phyloP scores from a whole-genome alignment of 2,329 filamentous ascomycete species.

The Diaporthe eres region DNA sequence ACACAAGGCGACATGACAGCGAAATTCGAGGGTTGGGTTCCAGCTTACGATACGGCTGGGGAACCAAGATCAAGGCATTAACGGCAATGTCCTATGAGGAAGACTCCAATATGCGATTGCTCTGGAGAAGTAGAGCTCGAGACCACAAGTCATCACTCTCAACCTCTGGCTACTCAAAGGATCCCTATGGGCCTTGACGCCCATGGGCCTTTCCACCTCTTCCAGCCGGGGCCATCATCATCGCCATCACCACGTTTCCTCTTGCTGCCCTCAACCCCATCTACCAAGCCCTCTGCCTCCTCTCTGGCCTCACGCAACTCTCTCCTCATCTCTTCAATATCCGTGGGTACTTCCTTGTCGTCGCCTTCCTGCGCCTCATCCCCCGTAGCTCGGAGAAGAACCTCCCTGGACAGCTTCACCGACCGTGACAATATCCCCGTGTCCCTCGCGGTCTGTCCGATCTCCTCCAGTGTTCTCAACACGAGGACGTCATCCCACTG shows the following conservation, averaged over 20 bases:
- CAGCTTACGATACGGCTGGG: not conserved
- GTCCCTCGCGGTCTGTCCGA: slow-evolving; percentile 49
- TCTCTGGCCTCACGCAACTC: slow-evolving; percentile 26
- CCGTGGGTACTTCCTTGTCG: slow-evolving; percentile 18
- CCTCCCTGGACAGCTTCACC: slow-evolving; percentile 46
- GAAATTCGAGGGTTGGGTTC: not conserved
- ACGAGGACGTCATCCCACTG: slow-evolving; percentile 49
- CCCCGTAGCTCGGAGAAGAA: slow-evolving; percentile 44
- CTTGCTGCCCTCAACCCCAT: slow-evolving; percentile 17
- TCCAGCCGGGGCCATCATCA: slow-evolving; percentile 59
- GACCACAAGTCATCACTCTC: not conserved
- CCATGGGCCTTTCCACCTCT: slow-evolving; percentile 66
- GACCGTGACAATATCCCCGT: slow-evolving; percentile 48
- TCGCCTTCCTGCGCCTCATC: slow-evolving; percentile 44
- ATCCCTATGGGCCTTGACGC: slow-evolving; percentile 71
- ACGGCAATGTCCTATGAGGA: not conserved
- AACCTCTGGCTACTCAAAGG: slow-evolving; percentile 52
- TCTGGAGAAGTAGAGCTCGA: not conserved
- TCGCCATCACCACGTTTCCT: slow-evolving; percentile 37
- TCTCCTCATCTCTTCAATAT: slow-evolving; percentile 31
- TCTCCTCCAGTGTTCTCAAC: slow-evolving; percentile 48
- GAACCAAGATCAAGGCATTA: not conserved
- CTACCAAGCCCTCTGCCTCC: not conserved
- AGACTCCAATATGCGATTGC: not conserved
- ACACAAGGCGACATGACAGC: not conserved